These are phyloP conservation scores for Wallacemonas sp. DNA, from an alignment of 208 protist genomes.

Conservation along the genomic window DNA sequence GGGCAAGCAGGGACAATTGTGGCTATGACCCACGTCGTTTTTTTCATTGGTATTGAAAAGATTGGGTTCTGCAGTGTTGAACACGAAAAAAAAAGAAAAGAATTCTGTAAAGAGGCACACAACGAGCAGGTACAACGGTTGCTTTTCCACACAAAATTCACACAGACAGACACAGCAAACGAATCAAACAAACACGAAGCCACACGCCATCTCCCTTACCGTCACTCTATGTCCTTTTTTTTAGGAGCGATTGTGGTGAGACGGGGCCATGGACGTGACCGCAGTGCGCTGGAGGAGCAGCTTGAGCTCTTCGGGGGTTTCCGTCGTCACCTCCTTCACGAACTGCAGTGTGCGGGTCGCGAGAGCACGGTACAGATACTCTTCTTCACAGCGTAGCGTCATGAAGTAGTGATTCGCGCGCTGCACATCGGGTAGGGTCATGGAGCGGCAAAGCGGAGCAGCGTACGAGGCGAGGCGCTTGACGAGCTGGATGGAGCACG, in stretches of 20 bases:
- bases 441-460: constrained; percentile 67
- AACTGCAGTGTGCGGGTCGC: constrained; percentile 80
- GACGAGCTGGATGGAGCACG: constrained; percentile 36
- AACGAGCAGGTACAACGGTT: not conserved
- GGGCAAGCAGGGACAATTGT: no score
- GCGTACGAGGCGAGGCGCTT: constrained; percentile 69
- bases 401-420: constrained; percentile 84
- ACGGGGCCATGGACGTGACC: constrained; percentile 30
- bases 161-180: no score
- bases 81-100: not conserved
- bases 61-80: no score
- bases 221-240: no score
- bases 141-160: not conserved
- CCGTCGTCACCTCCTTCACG: constrained; percentile 89
- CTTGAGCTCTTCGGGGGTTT: constrained; percentile 86
- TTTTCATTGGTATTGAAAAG: no score
- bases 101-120: not conserved
- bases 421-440: constrained; percentile 78
- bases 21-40: no score
- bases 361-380: constrained; percentile 80
- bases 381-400: constrained; percentile 76
- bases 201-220: no score
- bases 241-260: no score
- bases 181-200: no score
- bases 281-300: constrained; percentile 77